Evolutionary conservation across 306 rosid genomes (phyloP).

Genomic region (Castanopsis chinensis): DNA sequence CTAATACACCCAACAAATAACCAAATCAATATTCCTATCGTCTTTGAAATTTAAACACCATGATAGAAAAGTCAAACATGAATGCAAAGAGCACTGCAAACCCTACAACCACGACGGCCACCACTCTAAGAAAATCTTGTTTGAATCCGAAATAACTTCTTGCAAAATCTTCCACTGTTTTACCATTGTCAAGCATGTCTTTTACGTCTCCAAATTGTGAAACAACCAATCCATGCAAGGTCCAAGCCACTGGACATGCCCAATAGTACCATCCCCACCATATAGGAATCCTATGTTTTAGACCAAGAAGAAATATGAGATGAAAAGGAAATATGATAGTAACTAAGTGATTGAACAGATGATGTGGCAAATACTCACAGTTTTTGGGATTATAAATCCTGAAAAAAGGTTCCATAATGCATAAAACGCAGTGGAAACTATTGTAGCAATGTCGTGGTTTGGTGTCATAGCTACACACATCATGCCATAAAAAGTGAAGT

Average conservation of each 20-base stretch:
- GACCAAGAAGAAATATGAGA: background rate
- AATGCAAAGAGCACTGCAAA: too few relatives aligned
- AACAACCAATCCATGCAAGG: too few relatives aligned
- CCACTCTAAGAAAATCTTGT: background rate
- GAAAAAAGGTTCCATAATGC: constrained; percentile 43
- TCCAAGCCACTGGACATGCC: too few relatives aligned
- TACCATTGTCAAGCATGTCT: constrained; percentile 25
- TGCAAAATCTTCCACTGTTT: constrained; percentile 20
- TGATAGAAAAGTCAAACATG: too few relatives aligned
- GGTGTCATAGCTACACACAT: constrained; percentile 40
- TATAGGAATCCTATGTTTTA: constrained; percentile 38
- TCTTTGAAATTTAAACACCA: too few relatives aligned
- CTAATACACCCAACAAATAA: background rate
- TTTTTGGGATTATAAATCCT: constrained; percentile 37
- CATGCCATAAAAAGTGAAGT: constrained; percentile 47
- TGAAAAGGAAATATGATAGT: too few relatives aligned
- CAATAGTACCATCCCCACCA: constrained; percentile 49
- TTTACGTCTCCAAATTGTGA: too few relatives aligned
- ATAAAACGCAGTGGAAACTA: constrained; percentile 34
- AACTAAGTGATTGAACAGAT: background rate
- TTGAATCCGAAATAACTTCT: constrained; percentile 23
- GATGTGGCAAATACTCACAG: constrained; percentile 8
- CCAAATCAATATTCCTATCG: background rate
- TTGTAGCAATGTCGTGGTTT: constrained; percentile 32
- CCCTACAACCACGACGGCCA: too few relatives aligned